phyloP scores from a whole-genome alignment of 192 early-diverging fungal genomes.

The Backusella australiensis region DNA sequence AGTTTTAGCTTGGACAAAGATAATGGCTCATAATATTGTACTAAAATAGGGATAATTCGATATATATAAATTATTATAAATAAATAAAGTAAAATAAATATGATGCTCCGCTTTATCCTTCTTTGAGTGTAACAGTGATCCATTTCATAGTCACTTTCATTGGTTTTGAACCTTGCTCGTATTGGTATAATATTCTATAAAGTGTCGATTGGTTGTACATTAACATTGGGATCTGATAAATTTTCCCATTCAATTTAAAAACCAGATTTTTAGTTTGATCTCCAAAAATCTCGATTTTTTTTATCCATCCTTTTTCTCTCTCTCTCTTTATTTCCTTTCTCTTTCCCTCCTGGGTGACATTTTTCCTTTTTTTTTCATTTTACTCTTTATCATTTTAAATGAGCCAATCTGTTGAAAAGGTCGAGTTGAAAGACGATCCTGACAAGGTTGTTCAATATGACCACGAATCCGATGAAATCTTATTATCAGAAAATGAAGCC shows the following conservation, averaged over 20 bases:
- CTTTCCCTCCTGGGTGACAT: neutral
- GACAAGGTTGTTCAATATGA: neutral
- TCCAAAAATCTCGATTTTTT: neutral
- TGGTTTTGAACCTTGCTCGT: neutral
- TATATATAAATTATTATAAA: neutral
- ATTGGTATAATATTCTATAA: slow-evolving; percentile 1
- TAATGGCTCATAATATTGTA: neutral
- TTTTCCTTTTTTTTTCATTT: neutral
- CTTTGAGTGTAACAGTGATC: neutral
- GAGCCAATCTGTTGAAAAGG: neutral
- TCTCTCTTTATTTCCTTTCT: neutral
- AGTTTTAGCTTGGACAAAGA: neutral
- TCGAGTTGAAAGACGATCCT: neutral
- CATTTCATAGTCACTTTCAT: neutral
- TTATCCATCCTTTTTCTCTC: neutral
- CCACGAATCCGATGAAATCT: neutral
- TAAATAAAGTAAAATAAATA: slow-evolving; percentile 7
- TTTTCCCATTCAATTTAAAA: slow-evolving; percentile 5
- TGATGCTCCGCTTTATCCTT: neutral
- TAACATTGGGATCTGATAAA: neutral
- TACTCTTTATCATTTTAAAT: neutral
- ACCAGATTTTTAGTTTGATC: neutral
- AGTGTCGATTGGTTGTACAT: neutral
- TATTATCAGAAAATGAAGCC: neutral
- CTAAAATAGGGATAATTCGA: neutral